Percentiles rank a stretch among this genome's conserved stretches.
Evolutionary conservation across 2,329 filamentous ascomycete genomes (phyloP).

Genomic region (Colletotrichum sidae): DNA sequence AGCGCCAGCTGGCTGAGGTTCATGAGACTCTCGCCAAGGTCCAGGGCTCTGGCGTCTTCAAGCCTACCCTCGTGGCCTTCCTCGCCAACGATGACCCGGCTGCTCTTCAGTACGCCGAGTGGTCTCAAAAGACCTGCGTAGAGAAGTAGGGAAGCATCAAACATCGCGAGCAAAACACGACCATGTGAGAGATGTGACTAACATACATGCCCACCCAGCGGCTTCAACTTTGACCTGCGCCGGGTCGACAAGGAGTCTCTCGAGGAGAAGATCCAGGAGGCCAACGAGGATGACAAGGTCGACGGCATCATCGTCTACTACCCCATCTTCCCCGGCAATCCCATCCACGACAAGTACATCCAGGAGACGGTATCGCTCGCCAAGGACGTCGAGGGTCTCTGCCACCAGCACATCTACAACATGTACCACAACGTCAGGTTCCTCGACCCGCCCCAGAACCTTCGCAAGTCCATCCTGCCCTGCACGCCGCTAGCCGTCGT

Average conservation of each 20-base stretch:
- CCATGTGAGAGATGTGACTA: constrained; percentile 6
- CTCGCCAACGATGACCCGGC: constrained; percentile 92
- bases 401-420: constrained; percentile 95
- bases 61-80: constrained; percentile 89
- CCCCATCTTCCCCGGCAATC: constrained; percentile 87
- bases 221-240: constrained; percentile 89
- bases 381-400: constrained; percentile 97
- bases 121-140: constrained; percentile 94
- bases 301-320: constrained; percentile 99
- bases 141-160: constrained; percentile 79
- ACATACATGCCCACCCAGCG: constrained; percentile 62
- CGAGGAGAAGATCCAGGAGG: constrained; percentile 87
- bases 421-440: constrained; percentile 99
- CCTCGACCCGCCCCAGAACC: constrained; percentile 81
- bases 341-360: constrained; percentile 90
- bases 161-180: constrained; percentile 31
- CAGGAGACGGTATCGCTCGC: constrained; percentile 90
- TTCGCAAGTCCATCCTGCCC: constrained; percentile 90
- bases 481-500: constrained; percentile 96
- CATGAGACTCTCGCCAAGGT: constrained; percentile 79
- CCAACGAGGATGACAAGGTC: constrained; percentile 81
- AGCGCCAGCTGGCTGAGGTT: constrained; percentile 82
- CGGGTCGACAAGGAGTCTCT: constrained; percentile 87
- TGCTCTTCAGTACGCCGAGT: constrained; percentile 93
- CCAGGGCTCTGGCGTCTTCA: constrained; percentile 62